Evolutionary conservation across 2,329 filamentous ascomycete species (phyloP), one percentile per base, ranked within the genome.

Genomic region (Aspergillus proliferans): DNA sequence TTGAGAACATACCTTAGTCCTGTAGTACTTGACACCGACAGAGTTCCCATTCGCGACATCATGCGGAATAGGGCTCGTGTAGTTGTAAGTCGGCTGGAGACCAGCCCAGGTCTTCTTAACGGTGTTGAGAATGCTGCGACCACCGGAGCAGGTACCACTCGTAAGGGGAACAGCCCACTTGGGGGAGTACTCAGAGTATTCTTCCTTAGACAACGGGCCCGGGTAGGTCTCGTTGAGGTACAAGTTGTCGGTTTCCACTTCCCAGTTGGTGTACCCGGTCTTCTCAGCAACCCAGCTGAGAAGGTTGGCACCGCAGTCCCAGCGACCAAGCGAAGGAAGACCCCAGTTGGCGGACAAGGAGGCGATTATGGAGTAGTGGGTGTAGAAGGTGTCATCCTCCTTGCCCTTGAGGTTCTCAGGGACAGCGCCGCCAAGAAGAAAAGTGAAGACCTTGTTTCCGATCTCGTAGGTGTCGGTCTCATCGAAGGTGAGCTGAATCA

Each of bases 401-500:
- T 85, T 88, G 50, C 85, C 85, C 28, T 81, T 70, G 2, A 86
- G 78, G 8, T 77, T 43, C 3, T 73, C 47, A 8, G 86, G 85
- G 2, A 94, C 69, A 14, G 82, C 85, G 52, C 87, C 87, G n/a
- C 88, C 88, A 1, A 94, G 72, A 0, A 93, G 77, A 55, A 93
- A 77, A 52, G 75, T 81, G 52, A 87, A 79, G 51, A 93, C 77
- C 33, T 76, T 76, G 77, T 92, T 93, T 57, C 79, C 78, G 24
- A 75, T 71, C 12, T 75, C 70, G 68, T 90, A 89, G 8, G 80
- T 83, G 58, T 86, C 79, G 68, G 85, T 88, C 72, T 93, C 88
- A 56, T 94, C 88, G 61, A 88, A 93, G n/a, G 83, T 91, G 52
- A 93, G 68, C 5, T 92, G 73, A n/a, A 93, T 79, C 1, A 92